Conservation (phyloP, 768 basidiomycete genomes). For the Termitomyces sp. region DNA sequence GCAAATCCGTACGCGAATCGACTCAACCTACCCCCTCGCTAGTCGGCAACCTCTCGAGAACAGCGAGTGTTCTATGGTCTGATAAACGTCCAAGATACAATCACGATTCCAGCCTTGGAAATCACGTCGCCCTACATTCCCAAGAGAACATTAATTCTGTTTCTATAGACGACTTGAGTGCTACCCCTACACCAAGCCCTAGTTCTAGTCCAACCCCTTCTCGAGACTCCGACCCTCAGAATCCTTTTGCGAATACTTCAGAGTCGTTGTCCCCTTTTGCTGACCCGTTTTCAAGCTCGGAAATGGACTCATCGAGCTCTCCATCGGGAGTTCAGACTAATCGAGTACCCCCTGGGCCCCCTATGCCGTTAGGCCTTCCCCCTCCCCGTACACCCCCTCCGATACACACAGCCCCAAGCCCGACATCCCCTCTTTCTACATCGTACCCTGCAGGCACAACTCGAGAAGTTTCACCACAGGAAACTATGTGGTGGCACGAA, state of each 20-base stretch:
- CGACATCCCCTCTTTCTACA: slow-evolving; percentile 22
- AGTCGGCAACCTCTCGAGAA: slow-evolving; percentile 51
- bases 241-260: slow-evolving; percentile 47
- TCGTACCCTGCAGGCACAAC: slow-evolving; percentile 15
- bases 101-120: slow-evolving; percentile 27
- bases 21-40: slow-evolving; percentile 33
- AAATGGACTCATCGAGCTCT: slow-evolving; percentile 16
- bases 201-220: slow-evolving; percentile 13
- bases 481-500: slow-evolving; percentile 76
- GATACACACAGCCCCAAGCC: slow-evolving; percentile 30
- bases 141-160: slow-evolving; percentile 48
- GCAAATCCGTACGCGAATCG: slow-evolving; percentile 67
- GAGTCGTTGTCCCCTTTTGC: slow-evolving; percentile 45
- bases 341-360: slow-evolving; percentile 31
- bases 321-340: slow-evolving; percentile 1
- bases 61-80: slow-evolving; percentile 55
- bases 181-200: slow-evolving; percentile 25
- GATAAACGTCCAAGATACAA: slow-evolving; percentile 29
- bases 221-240: slow-evolving; percentile 23
- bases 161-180: slow-evolving; percentile 48
- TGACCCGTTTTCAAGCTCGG: slow-evolving; percentile 25
- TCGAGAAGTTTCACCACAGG: slow-evolving; percentile 26
- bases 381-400: slow-evolving; percentile 54
- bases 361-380: slow-evolving; percentile 57
- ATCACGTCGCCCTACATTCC: slow-evolving; percentile 42